Evolutionary conservation across 805 yeast species (phyloP).

Genomic region (Pichia sporocuriosa): DNA sequence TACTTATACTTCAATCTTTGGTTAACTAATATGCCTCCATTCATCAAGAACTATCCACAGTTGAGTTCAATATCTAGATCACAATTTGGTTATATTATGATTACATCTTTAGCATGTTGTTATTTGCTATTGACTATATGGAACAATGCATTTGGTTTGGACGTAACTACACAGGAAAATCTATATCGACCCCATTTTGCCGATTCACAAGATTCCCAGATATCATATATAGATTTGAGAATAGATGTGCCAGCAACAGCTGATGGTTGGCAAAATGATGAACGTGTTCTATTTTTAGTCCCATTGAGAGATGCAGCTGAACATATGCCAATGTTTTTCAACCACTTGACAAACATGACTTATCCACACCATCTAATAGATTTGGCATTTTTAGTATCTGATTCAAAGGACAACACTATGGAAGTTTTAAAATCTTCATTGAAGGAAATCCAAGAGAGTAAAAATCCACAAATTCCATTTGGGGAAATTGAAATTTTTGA

Average conservation of each 20-base stretch:
- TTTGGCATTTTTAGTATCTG: conserved; percentile 78
- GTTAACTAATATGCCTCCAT: too few species aligned
- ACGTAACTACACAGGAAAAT: neutral
- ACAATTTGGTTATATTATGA: too few species aligned
- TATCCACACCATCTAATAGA: conserved; percentile 53
- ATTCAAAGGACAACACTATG: conserved; percentile 84
- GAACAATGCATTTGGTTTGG: neutral
- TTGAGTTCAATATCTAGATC: too few species aligned
- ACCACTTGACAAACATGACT: conserved; percentile 49
- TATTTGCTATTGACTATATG: too few species aligned
- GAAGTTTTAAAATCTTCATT: conserved; percentile 49
- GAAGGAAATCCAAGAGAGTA: conserved; percentile 57
- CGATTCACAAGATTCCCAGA: conserved; percentile 2
- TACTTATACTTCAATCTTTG: too few species aligned
- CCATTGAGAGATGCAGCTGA: conserved; percentile 56
- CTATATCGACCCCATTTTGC: conserved; percentile 16
- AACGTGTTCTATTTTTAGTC: conserved; percentile 48
- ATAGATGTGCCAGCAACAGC: conserved; percentile 35
- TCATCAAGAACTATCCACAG: too few species aligned
- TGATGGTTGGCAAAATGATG: conserved; percentile 49
- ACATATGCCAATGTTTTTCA: conserved; percentile 55
- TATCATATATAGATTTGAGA: conserved; percentile 32
- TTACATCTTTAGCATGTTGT: too few species aligned
- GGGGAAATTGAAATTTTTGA: conserved; percentile 84
- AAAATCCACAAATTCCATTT: conserved; percentile 55